These are phyloP conservation scores for Lanzia echinophila DNA, from an alignment of 2,329 filamentous ascomycete genomes.

Conservation along the genomic window DNA sequence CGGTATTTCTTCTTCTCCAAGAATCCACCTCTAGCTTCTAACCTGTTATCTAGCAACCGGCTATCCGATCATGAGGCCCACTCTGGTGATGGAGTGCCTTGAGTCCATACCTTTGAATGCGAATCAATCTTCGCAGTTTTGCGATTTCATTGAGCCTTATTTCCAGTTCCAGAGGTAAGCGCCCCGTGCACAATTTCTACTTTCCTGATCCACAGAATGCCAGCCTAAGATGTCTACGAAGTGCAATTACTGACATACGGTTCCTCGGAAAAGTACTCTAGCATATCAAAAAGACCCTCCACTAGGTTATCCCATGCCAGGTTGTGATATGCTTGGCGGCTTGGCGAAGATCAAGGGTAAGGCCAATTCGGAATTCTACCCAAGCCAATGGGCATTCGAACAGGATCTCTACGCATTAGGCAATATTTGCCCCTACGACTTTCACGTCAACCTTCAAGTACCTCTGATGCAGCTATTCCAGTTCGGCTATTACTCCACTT, in stretches of 20 bases:
- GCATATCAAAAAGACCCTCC: conserved; percentile 24
- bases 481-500: conserved; percentile 32
- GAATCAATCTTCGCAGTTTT: conserved; percentile 10
- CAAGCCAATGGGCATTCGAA: conserved; percentile 19
- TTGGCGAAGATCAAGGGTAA: conserved; percentile 14
- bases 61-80: neutral
- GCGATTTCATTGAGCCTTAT: conserved; percentile 15
- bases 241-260: too few relatives aligned
- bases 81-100: conserved; percentile 15
- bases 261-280: conserved; percentile 14
- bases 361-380: conserved; percentile 12
- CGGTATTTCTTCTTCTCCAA: neutral
- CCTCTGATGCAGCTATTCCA: conserved; percentile 42
- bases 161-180: conserved; percentile 8
- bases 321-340: conserved; percentile 17
- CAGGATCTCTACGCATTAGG: conserved; percentile 12
- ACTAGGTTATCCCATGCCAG: conserved; percentile 12
- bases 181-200: too few relatives aligned
- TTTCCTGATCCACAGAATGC: too few relatives aligned
- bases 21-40: neutral
- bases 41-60: neutral
- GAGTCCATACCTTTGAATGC: conserved; percentile 13
- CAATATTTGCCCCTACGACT: conserved; percentile 47
- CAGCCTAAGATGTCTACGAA: too few relatives aligned
- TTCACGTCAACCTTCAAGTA: conserved; percentile 39